Evolutionary conservation across 179 eudicot species (phyloP), one percentile per base, ranked within the genome.

Genomic region (Sideroxylon spinosum): DNA sequence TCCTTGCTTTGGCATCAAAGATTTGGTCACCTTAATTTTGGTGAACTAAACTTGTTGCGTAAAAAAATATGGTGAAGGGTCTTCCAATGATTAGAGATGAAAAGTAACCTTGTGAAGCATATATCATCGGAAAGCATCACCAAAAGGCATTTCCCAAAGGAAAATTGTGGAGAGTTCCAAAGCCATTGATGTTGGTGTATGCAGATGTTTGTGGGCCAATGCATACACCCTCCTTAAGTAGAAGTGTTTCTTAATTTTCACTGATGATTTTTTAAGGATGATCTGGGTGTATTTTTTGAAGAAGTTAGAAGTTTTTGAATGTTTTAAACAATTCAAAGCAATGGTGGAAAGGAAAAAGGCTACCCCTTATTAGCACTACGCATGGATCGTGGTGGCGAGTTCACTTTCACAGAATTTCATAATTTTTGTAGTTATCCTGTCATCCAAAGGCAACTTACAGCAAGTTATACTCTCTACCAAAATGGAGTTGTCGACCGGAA

Each of bases 331-430:
- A 22, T 81, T 57, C 19, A 52, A 74, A 29, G 25, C 44, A 2
- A 16, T 62, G 4, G 78, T 64, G 7, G 84, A 80, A 83, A 76
- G 2, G 71, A 83, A 73, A 63, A 73, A 52, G 82, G 82, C 9
- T 26, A 6, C 12, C 10, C 7, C 0, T 11, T 75, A 1, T 63
- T 77, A 46, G 17, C 19, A 23, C 14, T 82, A 0, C 53, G 75
- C 29, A 59, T 22, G 4, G 75, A 84, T 50, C 23, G 10, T 1
- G 44, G 44, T 37, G 44, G 4, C 4, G 44, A 37, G 44, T 37
- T 37, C 5, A 52, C 12, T 52, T 82, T 28, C 5, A 32, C 64
- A 10, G 71, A 52, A 13, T 82, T 76, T 20, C 22, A 50, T 5
- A 1, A 13, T 7, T 82, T 50, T 60, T 82, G 68, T 57, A 67